phyloP scores from a whole-genome alignment of 2,329 filamentous ascomycete genomes.

The Nemania sp. region DNA sequence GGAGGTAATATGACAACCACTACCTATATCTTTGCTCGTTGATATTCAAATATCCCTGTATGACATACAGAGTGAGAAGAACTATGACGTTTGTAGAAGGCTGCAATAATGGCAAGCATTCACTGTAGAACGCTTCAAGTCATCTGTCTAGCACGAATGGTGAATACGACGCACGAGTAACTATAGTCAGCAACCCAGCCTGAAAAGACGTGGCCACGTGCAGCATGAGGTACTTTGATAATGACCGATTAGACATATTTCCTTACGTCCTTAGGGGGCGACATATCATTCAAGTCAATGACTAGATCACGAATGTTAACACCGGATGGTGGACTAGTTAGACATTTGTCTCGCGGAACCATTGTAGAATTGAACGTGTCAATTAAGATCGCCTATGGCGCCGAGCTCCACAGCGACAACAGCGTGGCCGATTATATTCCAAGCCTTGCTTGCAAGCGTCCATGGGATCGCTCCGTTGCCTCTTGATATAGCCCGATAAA shows the following conservation, averaged over 20 bases:
- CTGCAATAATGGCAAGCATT: no score
- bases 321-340: not conserved
- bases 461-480: constrained; percentile 18
- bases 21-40: no score
- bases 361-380: constrained; percentile 16
- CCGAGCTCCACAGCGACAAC: constrained; percentile 3
- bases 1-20: no score
- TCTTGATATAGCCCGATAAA: constrained; percentile 22
- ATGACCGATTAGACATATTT: not conserved
- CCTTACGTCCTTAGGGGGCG: not conserved
- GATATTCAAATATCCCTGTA: no score
- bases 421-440: constrained; percentile 11
- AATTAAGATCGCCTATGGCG: constrained; percentile 20
- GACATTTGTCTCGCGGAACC: not conserved
- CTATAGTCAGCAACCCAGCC: not conserved
- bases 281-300: not conserved
- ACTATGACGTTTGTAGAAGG: no score
- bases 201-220: no score
- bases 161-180: no score
- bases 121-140: no score
- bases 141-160: no score
- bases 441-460: constrained; percentile 22
- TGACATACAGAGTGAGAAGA: no score
- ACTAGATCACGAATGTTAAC: constrained; percentile 3
- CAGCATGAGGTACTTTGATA: no score